These are phyloP conservation scores for Astragalus membranaceus DNA, from an alignment of 306 rosid genomes.

Conservation along the genomic window DNA sequence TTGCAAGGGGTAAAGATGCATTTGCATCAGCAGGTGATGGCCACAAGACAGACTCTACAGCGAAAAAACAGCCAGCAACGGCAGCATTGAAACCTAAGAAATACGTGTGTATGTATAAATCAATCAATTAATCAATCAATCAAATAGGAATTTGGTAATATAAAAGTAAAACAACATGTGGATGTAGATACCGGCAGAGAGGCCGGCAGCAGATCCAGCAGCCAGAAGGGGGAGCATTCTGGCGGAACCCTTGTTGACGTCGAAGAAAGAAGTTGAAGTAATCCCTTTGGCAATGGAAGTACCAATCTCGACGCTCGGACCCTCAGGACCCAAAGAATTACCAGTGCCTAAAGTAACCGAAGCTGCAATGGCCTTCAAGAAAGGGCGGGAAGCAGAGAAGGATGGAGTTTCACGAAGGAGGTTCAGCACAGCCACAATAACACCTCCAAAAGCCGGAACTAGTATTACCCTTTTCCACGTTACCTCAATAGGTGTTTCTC, in stretches of 20 bases:
- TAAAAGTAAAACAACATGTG: neutral
- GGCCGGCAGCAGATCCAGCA: slow-evolving; percentile 95
- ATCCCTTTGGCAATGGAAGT: slow-evolving; percentile 75
- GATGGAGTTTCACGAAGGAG: slow-evolving; percentile 33
- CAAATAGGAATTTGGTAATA: too few species aligned
- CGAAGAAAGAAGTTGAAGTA: slow-evolving; percentile 32
- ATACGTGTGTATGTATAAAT: neutral
- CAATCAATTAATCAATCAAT: too few species aligned
- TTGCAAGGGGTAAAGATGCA: slow-evolving; percentile 58
- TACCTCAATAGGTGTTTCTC: slow-evolving; percentile 50
- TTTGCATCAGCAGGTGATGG: slow-evolving; percentile 58
- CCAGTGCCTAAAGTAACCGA: slow-evolving; percentile 84
- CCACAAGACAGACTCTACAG: slow-evolving; percentile 86
- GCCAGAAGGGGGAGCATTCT: slow-evolving; percentile 63
- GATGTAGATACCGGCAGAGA: slow-evolving; percentile 57
- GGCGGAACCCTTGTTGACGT: slow-evolving; percentile 22
- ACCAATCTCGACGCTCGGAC: slow-evolving; percentile 90
- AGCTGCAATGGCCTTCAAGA: slow-evolving; percentile 68
- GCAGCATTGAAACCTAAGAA: slow-evolving; percentile 88
- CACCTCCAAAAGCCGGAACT: slow-evolving; percentile 77
- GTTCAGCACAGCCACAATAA: slow-evolving; percentile 45
- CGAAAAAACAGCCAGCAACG: slow-evolving; percentile 89
- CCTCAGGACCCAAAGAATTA: slow-evolving; percentile 87
- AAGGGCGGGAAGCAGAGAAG: slow-evolving; percentile 50
- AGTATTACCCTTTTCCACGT: slow-evolving; percentile 65